Evolutionary conservation across 768 basidiomycete genomes (phyloP).

Genomic region (Kwoniella sp.): DNA sequence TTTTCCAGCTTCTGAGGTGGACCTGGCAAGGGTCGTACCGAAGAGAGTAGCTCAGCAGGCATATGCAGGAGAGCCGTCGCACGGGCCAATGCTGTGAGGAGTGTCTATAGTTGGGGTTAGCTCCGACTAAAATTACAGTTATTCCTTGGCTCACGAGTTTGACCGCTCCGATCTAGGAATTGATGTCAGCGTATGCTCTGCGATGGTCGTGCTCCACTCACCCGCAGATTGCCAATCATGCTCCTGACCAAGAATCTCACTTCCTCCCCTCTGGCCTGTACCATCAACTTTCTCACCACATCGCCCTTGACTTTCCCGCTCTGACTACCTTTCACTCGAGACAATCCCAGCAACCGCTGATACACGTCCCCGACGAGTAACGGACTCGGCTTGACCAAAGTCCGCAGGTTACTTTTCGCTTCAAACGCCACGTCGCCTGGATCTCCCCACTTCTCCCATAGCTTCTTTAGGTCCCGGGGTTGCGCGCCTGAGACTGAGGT

Average conservation of each 20-base stretch:
- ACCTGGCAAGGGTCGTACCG: conserved; percentile 42
- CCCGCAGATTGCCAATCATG: conserved; percentile 49
- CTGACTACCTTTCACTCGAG: conserved; percentile 71
- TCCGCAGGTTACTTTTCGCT: conserved; percentile 62
- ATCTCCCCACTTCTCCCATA: conserved; percentile 75
- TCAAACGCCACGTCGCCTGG: conserved; percentile 84
- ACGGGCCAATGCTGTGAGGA: conserved; percentile 76
- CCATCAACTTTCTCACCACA: conserved; percentile 76
- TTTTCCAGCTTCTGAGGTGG: conserved; percentile 47
- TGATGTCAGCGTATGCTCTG: conserved; percentile 59
- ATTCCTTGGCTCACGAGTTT: conserved; percentile 59
- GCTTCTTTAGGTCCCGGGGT: conserved; percentile 43
- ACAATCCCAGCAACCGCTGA: conserved; percentile 67
- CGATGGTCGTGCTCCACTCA: too few relatives aligned
- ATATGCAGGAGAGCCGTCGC: conserved; percentile 65
- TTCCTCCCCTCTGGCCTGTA: conserved; percentile 83
- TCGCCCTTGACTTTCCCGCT: conserved; percentile 74
- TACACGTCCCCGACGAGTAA: conserved; percentile 65
- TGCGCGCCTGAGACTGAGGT: conserved; percentile 51
- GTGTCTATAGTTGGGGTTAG: conserved; percentile 57
- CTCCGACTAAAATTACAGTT: not conserved
- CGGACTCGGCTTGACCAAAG: conserved; percentile 50
- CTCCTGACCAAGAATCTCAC: conserved; percentile 71
- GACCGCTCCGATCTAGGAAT: conserved; percentile 76
- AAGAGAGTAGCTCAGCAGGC: conserved; percentile 37